These are phyloP conservation scores for Pulveroboletus sp. DNA, from an alignment of 768 basidiomycete genomes.

Conservation along the genomic window DNA sequence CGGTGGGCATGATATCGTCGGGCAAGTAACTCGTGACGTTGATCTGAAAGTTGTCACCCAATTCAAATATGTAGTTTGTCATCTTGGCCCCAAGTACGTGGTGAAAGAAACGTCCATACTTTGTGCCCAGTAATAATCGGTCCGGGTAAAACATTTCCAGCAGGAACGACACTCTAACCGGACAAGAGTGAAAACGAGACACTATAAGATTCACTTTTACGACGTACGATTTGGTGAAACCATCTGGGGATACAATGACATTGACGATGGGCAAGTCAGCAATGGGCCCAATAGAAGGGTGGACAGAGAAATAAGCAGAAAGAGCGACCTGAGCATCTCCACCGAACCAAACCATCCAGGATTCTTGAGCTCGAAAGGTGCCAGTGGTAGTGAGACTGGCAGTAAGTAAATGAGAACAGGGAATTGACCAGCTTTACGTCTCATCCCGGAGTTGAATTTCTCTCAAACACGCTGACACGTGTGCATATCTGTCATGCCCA, in stretches of 20 bases:
- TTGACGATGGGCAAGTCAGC: slow-evolving; percentile 26
- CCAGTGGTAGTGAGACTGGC: not conserved
- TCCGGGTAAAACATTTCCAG: slow-evolving; percentile 39
- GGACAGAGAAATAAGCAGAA: not conserved
- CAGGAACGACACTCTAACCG: slow-evolving; percentile 34
- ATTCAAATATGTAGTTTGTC: not conserved
- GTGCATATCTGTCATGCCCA: too few relatives aligned
- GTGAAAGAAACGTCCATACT: slow-evolving; percentile 8
- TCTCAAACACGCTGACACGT: not conserved
- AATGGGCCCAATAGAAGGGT: slow-evolving; percentile 15
- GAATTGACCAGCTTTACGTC: not conserved
- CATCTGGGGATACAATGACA: slow-evolving; percentile 31
- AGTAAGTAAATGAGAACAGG: not conserved
- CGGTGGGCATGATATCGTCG: slow-evolving; percentile 17
- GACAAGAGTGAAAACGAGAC: slow-evolving; percentile 7
- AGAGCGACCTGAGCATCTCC: slow-evolving; percentile 2
- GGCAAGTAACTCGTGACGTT: slow-evolving; percentile 17
- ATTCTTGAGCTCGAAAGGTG: not conserved
- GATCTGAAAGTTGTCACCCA: slow-evolving; percentile 16
- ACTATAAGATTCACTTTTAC: not conserved
- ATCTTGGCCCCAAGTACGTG: not conserved
- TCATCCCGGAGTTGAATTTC: not conserved
- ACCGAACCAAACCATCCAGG: slow-evolving; percentile 7
- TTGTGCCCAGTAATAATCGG: slow-evolving; percentile 38
- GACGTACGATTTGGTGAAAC: slow-evolving; percentile 30